Conservation (phyloP, 805 yeast species). For the Metschnikowia gelsemii region DNA sequence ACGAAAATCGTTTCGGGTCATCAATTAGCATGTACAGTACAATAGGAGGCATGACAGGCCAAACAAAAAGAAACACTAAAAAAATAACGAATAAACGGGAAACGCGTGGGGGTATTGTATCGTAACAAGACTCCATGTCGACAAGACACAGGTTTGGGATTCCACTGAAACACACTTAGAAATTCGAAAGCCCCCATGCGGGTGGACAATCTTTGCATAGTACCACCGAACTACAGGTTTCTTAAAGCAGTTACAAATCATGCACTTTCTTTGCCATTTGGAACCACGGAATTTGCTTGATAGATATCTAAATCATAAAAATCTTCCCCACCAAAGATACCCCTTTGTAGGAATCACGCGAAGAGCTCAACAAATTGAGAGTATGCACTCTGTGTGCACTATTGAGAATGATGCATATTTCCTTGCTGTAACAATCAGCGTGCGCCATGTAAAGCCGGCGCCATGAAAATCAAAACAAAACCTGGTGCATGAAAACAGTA, state of each 20-base stretch:
- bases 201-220: no score
- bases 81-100: background rate
- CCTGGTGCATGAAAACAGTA: no score
- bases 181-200: background rate
- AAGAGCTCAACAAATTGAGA: background rate
- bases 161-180: background rate
- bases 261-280: no score
- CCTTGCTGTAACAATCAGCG: background rate
- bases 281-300: no score
- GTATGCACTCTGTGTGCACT: background rate
- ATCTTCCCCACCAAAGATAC: no score
- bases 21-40: background rate
- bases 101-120: no score
- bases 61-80: background rate
- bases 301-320: no score
- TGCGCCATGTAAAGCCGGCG: slow-evolving; percentile 2
- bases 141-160: background rate
- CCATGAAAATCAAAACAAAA: background rate
- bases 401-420: slow-evolving; percentile 1
- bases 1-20: background rate
- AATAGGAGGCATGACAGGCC: no score
- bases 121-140: no score
- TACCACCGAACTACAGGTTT: no score
- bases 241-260: no score
- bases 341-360: background rate